Base-by-base conservation (phyloP, 108 stramenopile genomes). In the Epithemia pelagica region DNA sequence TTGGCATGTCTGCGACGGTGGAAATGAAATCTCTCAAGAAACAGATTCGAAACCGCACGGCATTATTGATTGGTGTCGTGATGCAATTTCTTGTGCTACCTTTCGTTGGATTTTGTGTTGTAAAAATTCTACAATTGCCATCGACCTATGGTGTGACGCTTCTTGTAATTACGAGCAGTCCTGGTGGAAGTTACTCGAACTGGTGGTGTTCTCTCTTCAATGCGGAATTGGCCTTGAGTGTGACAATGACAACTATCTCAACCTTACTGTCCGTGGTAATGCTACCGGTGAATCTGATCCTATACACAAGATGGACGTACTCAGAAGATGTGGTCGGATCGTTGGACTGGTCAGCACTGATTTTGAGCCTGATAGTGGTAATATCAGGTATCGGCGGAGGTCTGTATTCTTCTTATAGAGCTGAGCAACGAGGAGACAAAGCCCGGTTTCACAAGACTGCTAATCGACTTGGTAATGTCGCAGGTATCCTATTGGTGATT, bases 181-280 rank as follows among this genome's bases (percentile, higher is more conserved):
- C 92, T 7, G 92, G 92, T 30, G 92, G 92, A 15, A 74, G 71
- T 2, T 94, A 91, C 64, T 75, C 72, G 30, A 94, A 94, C 67
- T 94, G 88, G 84, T 85, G 79, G 79, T 85, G 84, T 52, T 74
- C 73, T 68, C 53, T 85, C 55, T 85, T 85, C 68, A 85, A 85
- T 65, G 84, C 80, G 0, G 86, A 93, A 28, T 77, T 96, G 32
- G 91, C 92, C 19, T 72, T 96, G 59, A 77, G 74, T 33, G 70
- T 96, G 5, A 90, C 95, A 56, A 96, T 96, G 92, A 96, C 95
- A 2, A 82, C 90, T 24, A 86, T 92, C 52, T 91, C 90, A 24
- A 96, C 95, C 24, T 63, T 92, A 26, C 55, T 91, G 18, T 83
- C 83, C 26, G 76, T 82, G 33, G 58, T 91, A 25, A 79, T 94